phyloP scores from a whole-genome alignment of 106 monocot species.

The Dioscorea alata region DNA sequence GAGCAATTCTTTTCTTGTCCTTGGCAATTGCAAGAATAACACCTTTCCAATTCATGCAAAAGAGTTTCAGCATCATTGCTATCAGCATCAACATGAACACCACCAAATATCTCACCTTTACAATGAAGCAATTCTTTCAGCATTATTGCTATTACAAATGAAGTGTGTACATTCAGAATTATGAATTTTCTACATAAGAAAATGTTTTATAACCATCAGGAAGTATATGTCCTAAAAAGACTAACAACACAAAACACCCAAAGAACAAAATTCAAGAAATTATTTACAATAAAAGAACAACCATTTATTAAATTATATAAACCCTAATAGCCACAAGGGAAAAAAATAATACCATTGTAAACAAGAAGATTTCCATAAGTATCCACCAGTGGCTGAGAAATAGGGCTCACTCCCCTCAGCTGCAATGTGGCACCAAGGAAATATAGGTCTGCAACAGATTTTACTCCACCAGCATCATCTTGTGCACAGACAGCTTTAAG shows the following conservation, averaged over 20 bases:
- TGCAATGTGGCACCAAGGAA: conserved; percentile 83
- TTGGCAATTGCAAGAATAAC: conserved; percentile 29
- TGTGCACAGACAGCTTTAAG: background rate
- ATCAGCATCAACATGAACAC: conserved; percentile 53
- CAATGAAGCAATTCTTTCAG: background rate
- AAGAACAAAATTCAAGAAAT: background rate
- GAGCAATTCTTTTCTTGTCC: conserved; percentile 7
- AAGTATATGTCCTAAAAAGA: background rate
- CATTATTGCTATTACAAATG: background rate
- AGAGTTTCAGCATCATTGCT: conserved; percentile 75
- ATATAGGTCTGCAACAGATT: conserved; percentile 33
- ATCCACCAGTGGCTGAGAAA: conserved; percentile 64
- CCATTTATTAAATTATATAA: no score
- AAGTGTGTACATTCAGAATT: background rate
- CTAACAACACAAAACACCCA: background rate
- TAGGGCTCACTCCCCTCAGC: conserved; percentile 55
- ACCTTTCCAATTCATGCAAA: conserved; percentile 42
- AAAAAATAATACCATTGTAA: conserved; percentile 64
- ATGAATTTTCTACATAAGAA: background rate
- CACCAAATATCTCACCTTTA: conserved; percentile 95
- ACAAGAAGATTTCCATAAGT: conserved; percentile 67
- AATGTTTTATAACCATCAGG: no score
- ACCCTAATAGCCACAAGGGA: no score
- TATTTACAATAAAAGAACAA: no score
- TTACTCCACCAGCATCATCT: background rate